phyloP scores from a whole-genome alignment of 1,284 basidiomycete species.

The Naganishia sp. region DNA sequence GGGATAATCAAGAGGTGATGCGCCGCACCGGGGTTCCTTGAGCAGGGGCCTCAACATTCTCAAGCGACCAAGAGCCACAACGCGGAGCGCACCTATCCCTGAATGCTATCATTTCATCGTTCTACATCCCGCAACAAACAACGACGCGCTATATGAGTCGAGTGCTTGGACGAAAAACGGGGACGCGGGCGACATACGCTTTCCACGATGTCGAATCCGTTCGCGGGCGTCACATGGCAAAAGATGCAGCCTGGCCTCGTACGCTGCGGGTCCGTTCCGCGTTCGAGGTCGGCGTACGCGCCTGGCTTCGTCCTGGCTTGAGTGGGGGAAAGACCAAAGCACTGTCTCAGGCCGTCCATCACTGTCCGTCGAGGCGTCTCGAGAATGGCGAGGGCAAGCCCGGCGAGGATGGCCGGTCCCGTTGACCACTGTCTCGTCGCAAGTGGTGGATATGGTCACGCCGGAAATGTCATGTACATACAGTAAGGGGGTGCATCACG shows the following conservation, averaged over 20 bases:
- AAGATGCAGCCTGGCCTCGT: constrained; percentile 57
- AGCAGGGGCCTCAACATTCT: not conserved
- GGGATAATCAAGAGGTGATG: constrained; percentile 69
- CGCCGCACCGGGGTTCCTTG: constrained; percentile 60
- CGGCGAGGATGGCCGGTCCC: too few relatives aligned
- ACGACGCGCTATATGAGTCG: not conserved
- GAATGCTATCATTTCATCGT: constrained; percentile 65
- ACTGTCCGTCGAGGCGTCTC: not conserved
- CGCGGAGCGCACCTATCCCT: constrained; percentile 56
- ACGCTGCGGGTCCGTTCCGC: not conserved
- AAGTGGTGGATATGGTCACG: too few relatives aligned
- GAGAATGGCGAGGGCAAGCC: too few relatives aligned
- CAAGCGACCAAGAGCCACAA: not conserved
- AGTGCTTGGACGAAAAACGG: too few relatives aligned
- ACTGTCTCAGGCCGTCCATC: constrained; percentile 1
- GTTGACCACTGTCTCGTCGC: too few relatives aligned
- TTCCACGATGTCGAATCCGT: constrained; percentile 64
- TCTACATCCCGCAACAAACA: too few relatives aligned
- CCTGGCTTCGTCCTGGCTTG: not conserved
- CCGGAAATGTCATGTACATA: too few relatives aligned
- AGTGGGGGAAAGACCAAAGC: not conserved
- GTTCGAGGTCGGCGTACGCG: constrained; percentile 7
- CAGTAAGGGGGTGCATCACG: too few relatives aligned
- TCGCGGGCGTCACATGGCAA: constrained; percentile 60
- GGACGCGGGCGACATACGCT: constrained; percentile 56